Evolutionary conservation across 108 stramenopile species (phyloP).

Genomic region (Aurantiochytrium sp.): DNA sequence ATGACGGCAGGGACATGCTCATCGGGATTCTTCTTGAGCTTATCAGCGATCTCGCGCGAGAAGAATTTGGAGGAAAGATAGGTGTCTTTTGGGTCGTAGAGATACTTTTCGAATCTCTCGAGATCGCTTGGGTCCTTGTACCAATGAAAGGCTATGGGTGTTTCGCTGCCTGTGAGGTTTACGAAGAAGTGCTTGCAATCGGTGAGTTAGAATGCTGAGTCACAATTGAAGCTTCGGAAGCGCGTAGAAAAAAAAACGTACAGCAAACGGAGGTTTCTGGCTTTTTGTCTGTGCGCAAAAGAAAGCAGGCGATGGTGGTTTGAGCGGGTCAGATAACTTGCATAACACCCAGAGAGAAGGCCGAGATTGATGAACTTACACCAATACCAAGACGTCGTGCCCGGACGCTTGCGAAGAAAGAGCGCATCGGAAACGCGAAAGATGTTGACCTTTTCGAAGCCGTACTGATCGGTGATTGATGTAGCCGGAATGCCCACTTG

Average conservation of each 20-base stretch:
- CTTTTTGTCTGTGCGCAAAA: background rate
- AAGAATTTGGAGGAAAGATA: background rate
- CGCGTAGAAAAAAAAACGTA: background rate
- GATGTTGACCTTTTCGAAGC: background rate
- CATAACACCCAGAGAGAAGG: too few relatives aligned
- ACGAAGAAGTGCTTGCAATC: too few relatives aligned
- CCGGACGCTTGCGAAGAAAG: background rate
- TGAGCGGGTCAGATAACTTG: too few relatives aligned
- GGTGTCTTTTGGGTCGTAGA: background rate
- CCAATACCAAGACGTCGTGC: conserved; percentile 1
- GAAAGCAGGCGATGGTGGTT: too few relatives aligned
- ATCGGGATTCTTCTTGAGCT: background rate
- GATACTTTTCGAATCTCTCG: background rate
- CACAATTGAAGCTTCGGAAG: background rate
- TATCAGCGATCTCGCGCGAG: background rate
- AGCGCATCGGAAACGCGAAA: background rate
- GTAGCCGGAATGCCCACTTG: background rate
- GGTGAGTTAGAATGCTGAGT: too few relatives aligned
- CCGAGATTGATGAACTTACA: background rate
- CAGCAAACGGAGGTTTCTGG: background rate
- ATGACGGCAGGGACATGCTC: background rate
- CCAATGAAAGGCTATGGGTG: background rate
- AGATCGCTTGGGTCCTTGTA: background rate
- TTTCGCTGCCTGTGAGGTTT: background rate
- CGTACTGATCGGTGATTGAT: background rate